These are phyloP conservation scores for Bauhinia variegata DNA, from an alignment of 306 rosid genomes.

Conservation along the genomic window DNA sequence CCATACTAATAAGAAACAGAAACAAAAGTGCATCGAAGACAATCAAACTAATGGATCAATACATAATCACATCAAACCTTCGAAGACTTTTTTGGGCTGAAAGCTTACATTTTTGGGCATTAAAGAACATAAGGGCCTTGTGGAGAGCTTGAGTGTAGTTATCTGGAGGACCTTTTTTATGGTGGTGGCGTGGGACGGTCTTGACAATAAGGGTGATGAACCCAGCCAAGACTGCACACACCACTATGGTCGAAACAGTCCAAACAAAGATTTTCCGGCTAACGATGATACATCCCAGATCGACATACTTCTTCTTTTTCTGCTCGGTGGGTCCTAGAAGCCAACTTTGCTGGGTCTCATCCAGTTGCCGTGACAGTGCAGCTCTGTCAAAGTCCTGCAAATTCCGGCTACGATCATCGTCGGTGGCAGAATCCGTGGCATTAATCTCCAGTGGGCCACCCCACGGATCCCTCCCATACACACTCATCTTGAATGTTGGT, in stretches of 20 bases:
- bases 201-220: conserved; percentile 76
- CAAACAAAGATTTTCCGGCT: conserved; percentile 92
- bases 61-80: not conserved
- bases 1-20: not conserved
- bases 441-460: conserved; percentile 97
- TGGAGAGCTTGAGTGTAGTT: conserved; percentile 93
- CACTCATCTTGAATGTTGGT: conserved; percentile 30
- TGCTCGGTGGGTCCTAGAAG: conserved; percentile 86
- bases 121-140: conserved; percentile 97
- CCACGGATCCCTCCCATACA: conserved; percentile 99
- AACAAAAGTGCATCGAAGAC: not conserved
- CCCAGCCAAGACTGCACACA: conserved; percentile 72
- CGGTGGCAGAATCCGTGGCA: conserved; percentile 87
- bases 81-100: not conserved
- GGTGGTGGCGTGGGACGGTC: conserved; percentile 81
- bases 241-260: conserved; percentile 71
- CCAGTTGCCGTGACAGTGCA: conserved; percentile 83
- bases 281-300: conserved; percentile 93
- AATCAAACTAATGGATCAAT: not conserved
- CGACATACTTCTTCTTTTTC: conserved; percentile 98
- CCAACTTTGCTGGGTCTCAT: conserved; percentile 99
- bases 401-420: conserved; percentile 94
- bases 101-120: conserved; percentile 74
- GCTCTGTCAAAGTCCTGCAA: conserved; percentile 83
- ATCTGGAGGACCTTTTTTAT: conserved; percentile 70